Percentiles rank a stretch among this genome's conserved stretches.
phyloP scores from a whole-genome alignment of 2,329 filamentous ascomycete genomes.

The Sarocladium brachiariae region DNA sequence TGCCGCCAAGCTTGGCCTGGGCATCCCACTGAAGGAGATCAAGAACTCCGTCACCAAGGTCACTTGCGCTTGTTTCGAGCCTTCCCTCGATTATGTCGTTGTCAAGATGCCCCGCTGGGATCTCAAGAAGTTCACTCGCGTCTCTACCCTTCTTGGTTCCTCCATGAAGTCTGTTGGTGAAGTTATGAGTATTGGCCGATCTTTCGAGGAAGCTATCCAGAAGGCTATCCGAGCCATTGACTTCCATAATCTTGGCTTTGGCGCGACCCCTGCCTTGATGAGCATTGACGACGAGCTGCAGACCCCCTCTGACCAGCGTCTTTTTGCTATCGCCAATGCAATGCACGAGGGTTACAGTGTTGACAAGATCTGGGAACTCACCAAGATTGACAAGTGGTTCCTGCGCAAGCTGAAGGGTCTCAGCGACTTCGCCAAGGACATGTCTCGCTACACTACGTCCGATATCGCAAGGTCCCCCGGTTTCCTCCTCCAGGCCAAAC shows the following conservation, averaged over 20 bases:
- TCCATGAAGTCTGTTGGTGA: conserved; percentile 99
- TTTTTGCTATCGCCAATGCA: conserved; percentile 96
- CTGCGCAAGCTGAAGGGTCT: conserved; percentile 84
- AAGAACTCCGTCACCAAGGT: conserved; percentile 92
- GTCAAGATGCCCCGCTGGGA: conserved; percentile 99
- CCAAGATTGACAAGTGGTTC: conserved; percentile 99
- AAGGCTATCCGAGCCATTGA: conserved; percentile 96
- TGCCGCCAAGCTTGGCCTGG: conserved; percentile 90
- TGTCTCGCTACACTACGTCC: conserved; percentile 58
- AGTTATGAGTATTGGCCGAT: conserved; percentile 95
- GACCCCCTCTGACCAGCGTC: conserved; percentile 92
- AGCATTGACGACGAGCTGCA: conserved; percentile 93
- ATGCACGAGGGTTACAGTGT: conserved; percentile 93
- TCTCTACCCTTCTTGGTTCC: conserved; percentile 90
- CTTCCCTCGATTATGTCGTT: conserved; percentile 94
- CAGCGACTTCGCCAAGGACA: conserved; percentile 77
- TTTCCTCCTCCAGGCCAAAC: conserved; percentile 77
- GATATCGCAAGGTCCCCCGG: conserved; percentile 58
- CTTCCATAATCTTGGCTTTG: conserved; percentile 91
- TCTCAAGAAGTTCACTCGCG: conserved; percentile 95
- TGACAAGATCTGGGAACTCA: conserved; percentile 96
- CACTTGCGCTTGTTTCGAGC: conserved; percentile 96
- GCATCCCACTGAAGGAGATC: conserved; percentile 93
- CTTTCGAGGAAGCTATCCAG: conserved; percentile 96
- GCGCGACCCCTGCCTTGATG: conserved; percentile 86